Percentiles rank a stretch among this genome's conserved stretches.
These are phyloP conservation scores for Ashbya aceris DNA, from an alignment of 1,139 yeast species.

Conservation along the genomic window DNA sequence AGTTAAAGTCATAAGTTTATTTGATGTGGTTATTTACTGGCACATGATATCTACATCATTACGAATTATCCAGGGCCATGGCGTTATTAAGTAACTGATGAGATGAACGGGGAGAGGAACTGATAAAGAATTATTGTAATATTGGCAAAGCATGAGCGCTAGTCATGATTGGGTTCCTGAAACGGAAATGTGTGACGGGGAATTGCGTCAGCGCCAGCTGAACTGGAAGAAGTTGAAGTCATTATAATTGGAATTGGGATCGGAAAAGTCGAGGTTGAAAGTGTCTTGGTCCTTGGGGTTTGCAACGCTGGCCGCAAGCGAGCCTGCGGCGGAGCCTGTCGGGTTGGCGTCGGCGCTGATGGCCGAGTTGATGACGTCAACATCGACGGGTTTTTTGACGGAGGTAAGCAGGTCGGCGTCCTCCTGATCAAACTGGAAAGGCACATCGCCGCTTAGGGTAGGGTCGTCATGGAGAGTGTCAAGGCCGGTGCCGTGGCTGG, in stretches of 20 bases:
- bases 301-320: not conserved
- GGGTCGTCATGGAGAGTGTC: slow-evolving; percentile 11
- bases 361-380: not conserved
- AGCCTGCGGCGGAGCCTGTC: not conserved
- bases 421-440: slow-evolving; percentile 10
- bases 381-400: slow-evolving; percentile 1
- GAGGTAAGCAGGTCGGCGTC: slow-evolving; percentile 4
- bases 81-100: too few relatives aligned
- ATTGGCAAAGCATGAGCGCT: too few relatives aligned
- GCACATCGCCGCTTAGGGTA: slow-evolving; percentile 8
- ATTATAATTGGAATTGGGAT: slow-evolving; percentile 12
- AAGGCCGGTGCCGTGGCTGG: slow-evolving; percentile 10
- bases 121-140: too few relatives aligned
- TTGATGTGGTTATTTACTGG: too few relatives aligned
- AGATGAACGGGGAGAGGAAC: too few relatives aligned
- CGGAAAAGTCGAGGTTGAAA: slow-evolving; percentile 17
- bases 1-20: too few relatives aligned
- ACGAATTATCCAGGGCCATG: too few relatives aligned
- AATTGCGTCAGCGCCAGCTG: slow-evolving; percentile 12
- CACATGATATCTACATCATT: too few relatives aligned
- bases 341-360: not conserved
- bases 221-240: slow-evolving; percentile 18
- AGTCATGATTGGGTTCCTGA: too few relatives aligned
- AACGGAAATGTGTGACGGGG: too few relatives aligned
- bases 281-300: slow-evolving; percentile 7